These are phyloP conservation scores for Elsinoe perseae DNA, from an alignment of 2,329 filamentous ascomycete genomes.

Conservation along the genomic window DNA sequence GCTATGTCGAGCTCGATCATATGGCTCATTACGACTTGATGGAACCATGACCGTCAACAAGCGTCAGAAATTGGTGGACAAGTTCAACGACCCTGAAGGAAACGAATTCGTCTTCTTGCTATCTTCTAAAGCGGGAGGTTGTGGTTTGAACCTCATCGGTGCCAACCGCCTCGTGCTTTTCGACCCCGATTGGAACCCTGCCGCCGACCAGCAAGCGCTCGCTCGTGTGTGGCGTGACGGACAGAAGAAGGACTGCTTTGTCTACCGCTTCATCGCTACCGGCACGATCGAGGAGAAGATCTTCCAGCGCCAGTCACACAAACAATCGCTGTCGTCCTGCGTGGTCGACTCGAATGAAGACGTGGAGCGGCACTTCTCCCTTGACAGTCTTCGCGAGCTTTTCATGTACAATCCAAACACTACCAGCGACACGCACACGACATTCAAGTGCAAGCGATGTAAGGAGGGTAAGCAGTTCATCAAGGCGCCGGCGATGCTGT, in stretches of 20 bases:
- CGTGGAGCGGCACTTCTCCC: slow-evolving; percentile 90
- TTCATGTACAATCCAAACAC: slow-evolving; percentile 88
- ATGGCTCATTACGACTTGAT: slow-evolving; percentile 82
- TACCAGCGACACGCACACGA: slow-evolving; percentile 90
- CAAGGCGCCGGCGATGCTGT: slow-evolving; percentile 90
- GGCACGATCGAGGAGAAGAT: slow-evolving; percentile 99
- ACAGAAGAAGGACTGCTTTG: slow-evolving; percentile 98
- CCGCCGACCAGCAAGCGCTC: slow-evolving; percentile 91
- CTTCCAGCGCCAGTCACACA: slow-evolving; percentile 96
- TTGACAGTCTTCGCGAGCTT: slow-evolving; percentile 82
- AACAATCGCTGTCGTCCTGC: slow-evolving; percentile 90
- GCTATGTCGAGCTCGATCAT: slow-evolving; percentile 74
- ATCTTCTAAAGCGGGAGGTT: slow-evolving; percentile 92
- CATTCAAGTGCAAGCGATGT: slow-evolving; percentile 96
- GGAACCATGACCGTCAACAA: slow-evolving; percentile 98
- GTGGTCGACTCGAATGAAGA: slow-evolving; percentile 96
- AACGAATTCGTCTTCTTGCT: slow-evolving; percentile 91
- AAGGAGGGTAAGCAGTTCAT: slow-evolving; percentile 71
- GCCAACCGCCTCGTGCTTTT: slow-evolving; percentile 93
- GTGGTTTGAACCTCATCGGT: slow-evolving; percentile 90
- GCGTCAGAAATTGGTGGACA: slow-evolving; percentile 92
- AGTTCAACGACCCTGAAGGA: slow-evolving; percentile 89
- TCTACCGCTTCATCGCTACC: slow-evolving; percentile 98
- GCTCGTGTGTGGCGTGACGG: slow-evolving; percentile 98
- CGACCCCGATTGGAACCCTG: slow-evolving; percentile 92